A percentile compares a stretch with the other conserved stretches of the same genome.
phyloP scores from a whole-genome alignment of 164 flowering plant genomes.

The Liriodendron chinense region DNA sequence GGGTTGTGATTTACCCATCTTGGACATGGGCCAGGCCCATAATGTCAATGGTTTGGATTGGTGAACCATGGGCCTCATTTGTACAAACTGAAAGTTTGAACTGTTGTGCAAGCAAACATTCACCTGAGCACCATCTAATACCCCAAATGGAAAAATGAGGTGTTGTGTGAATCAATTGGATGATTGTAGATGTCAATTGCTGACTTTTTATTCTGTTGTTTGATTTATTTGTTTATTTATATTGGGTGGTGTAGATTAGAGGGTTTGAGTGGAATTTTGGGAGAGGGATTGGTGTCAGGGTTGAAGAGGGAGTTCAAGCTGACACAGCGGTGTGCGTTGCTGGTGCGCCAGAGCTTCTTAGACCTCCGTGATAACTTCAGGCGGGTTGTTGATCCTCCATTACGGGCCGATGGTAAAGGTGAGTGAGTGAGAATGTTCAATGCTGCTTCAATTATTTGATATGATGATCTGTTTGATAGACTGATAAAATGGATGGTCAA shows the following conservation, averaged over 20 bases:
- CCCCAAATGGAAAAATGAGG: not conserved
- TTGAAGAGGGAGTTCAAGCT: constrained; percentile 71
- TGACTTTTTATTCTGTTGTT: not conserved
- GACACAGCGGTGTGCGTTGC: constrained; percentile 49
- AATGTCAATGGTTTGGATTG: too few species aligned
- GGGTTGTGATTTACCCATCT: too few species aligned
- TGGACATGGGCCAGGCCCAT: too few species aligned
- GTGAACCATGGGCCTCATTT: not conserved
- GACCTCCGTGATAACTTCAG: constrained; percentile 78
- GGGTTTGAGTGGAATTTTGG: constrained; percentile 43
- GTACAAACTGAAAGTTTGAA: not conserved
- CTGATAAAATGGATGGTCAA: not conserved
- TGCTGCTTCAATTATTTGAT: not conserved
- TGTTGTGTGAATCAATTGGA: not conserved
- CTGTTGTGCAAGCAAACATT: not conserved
- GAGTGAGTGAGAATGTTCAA: not conserved
- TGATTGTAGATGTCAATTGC: not conserved
- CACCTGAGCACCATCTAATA: not conserved
- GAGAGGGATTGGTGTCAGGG: constrained; percentile 64
- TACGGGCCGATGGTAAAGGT: constrained; percentile 39
- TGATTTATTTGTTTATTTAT: not conserved
- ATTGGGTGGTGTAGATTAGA: constrained; percentile 15
- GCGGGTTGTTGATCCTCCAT: constrained; percentile 72
- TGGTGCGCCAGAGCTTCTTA: constrained; percentile 65
- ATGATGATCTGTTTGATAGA: not conserved